A percentile compares a stretch with the other conserved stretches of the same genome.
Conservation (phyloP, 495 filamentous ascomycete species). For the Neurospora sp. region DNA sequence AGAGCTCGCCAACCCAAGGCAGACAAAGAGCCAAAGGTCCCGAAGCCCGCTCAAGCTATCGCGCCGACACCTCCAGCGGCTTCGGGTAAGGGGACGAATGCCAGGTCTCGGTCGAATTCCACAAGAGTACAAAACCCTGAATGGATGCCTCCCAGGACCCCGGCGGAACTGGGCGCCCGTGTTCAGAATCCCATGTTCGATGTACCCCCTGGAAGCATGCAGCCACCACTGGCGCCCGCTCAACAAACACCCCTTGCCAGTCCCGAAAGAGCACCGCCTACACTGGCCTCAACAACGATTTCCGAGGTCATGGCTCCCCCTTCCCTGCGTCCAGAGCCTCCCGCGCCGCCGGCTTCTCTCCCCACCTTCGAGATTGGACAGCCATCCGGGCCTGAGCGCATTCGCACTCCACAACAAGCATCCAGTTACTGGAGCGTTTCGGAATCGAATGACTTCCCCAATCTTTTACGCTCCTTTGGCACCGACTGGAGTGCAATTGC, state of each 20-base stretch:
- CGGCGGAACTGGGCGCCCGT: slow-evolving; percentile 19
- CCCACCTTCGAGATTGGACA: slow-evolving; percentile 32
- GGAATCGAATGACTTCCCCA: slow-evolving; percentile 74
- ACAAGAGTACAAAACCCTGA: slow-evolving; percentile 27
- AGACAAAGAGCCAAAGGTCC: slow-evolving; percentile 24
- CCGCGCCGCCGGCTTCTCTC: slow-evolving; percentile 25
- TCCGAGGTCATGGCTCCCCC: slow-evolving; percentile 41
- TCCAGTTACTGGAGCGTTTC: slow-evolving; percentile 98
- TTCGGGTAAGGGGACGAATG: slow-evolving; percentile 20
- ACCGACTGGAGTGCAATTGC: slow-evolving; percentile 83
- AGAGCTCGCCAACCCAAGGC: slow-evolving; percentile 37
- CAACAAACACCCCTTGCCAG: slow-evolving; percentile 24
- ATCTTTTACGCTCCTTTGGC: slow-evolving; percentile 69
- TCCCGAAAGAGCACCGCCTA: slow-evolving; percentile 25
- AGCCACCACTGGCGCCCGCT: slow-evolving; percentile 27
- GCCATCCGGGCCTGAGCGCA: slow-evolving; percentile 30
- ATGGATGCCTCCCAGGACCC: slow-evolving; percentile 24
- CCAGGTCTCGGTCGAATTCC: slow-evolving; percentile 37
- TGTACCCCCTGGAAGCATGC: slow-evolving; percentile 22
- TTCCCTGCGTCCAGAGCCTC: slow-evolving; percentile 37
- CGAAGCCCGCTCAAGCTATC: slow-evolving; percentile 27
- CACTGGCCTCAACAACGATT: slow-evolving; percentile 22
- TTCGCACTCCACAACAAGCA: slow-evolving; percentile 47
- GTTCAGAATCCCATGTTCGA: slow-evolving; percentile 27
- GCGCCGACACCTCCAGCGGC: slow-evolving; percentile 29